phyloP scores from a whole-genome alignment of 768 basidiomycete genomes.

The Tricholoma hemisulphureum region DNA sequence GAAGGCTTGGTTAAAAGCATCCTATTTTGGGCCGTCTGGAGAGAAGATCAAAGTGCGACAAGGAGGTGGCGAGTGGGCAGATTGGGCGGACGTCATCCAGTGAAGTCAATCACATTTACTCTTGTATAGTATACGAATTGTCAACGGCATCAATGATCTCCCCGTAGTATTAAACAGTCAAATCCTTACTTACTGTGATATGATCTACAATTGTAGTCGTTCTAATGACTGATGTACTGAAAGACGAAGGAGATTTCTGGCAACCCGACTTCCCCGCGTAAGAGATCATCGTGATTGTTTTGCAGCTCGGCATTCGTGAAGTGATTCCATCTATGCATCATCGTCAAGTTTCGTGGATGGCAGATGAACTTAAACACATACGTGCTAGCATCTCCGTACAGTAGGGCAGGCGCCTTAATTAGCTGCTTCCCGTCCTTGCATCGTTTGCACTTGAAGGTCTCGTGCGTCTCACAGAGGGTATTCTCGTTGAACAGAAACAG shows the following conservation, averaged over 20 bases:
- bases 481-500: conserved; percentile 88
- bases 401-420: conserved; percentile 76
- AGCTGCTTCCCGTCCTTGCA: conserved; percentile 85
- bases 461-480: conserved; percentile 91
- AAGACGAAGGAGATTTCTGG: conserved; percentile 93
- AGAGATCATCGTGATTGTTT: conserved; percentile 92
- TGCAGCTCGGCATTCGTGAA: conserved; percentile 85
- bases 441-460: conserved; percentile 95
- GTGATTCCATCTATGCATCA: conserved; percentile 84
- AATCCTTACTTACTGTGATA: background rate
- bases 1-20: conserved; percentile 73
- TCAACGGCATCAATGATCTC: background rate
- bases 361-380: conserved; percentile 44
- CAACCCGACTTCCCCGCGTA: conserved; percentile 83
- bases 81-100: conserved; percentile 65
- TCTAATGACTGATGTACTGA: conserved; percentile 89
- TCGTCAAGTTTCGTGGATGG: background rate
- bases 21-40: conserved; percentile 76
- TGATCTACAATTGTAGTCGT: conserved; percentile 5
- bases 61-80: conserved; percentile 69
- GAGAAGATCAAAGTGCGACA: conserved; percentile 75
- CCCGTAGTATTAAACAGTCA: background rate
- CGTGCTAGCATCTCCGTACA: conserved; percentile 98
- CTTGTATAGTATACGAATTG: background rate
- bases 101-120: conserved; percentile 24